phyloP scores from a whole-genome alignment of 768 basidiomycete species.

The Trametes coccinea region DNA sequence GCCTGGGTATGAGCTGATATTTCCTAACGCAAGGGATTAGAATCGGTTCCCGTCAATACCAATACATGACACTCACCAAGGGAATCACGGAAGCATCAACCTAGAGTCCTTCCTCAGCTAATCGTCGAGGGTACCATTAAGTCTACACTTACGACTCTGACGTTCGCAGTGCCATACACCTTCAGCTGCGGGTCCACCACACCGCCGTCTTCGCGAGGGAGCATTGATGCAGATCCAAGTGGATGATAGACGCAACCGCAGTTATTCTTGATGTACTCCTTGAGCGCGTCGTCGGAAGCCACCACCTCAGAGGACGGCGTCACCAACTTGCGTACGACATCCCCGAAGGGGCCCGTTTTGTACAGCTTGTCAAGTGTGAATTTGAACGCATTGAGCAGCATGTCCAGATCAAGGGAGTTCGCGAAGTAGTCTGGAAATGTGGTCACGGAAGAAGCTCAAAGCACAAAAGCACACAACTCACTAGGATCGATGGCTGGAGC shows the following conservation, averaged over 20 bases:
- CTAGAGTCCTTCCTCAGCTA: not conserved
- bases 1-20: constrained; percentile 3
- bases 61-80: not conserved
- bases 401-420: constrained; percentile 4
- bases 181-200: constrained; percentile 10
- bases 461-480: not conserved
- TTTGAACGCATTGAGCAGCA: constrained; percentile 5
- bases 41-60: not conserved
- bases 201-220: not conserved
- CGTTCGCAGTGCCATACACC: constrained; percentile 15
- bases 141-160: constrained; percentile 6
- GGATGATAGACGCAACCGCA: constrained; percentile 6
- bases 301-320: not conserved
- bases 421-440: constrained; percentile 2
- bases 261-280: constrained; percentile 9
- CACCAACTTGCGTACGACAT: not conserved
- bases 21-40: not conserved
- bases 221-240: constrained; percentile 4
- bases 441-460: not conserved
- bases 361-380: constrained; percentile 7
- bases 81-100: constrained; percentile 11
- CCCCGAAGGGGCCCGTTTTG: constrained; percentile 1
- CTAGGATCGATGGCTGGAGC: constrained; percentile 31
- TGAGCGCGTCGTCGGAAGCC: constrained; percentile 1
- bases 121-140: no score